Base-by-base conservation (phyloP, 495 filamentous ascomycete genomes). In the Astrocystis sublimbata region DNA sequence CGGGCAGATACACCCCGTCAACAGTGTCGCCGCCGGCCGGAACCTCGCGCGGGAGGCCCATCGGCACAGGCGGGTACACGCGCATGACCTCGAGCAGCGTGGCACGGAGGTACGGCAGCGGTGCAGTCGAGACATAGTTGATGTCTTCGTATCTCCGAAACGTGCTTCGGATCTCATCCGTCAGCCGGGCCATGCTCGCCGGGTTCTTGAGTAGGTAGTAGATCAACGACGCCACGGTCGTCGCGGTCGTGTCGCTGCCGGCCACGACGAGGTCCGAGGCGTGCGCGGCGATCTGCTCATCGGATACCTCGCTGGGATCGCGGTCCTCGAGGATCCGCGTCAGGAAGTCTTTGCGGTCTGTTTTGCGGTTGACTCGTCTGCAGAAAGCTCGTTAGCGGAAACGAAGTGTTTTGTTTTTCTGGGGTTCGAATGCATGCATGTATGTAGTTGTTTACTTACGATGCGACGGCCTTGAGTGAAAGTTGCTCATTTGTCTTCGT, bases 21-120 rank as follows among this genome's bases (percentile, higher is more conserved):
- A n/a, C n/a, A n/a, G n/a, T n/a, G n/a, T n/a, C n/a, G n/a, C n/a
- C n/a, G n/a, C n/a, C n/a, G n/a, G n/a, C n/a, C n/a, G n/a, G n/a
- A n/a, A n/a, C n/a, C n/a, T n/a, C n/a, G n/a, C n/a, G n/a, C n/a
- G n/a, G n/a, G n/a, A n/a, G n/a, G n/a, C n/a, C n/a, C n/a, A n/a
- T n/a, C n/a, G n/a, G n/a, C n/a, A n/a, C n/a, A 23, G 65, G 71
- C 0, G 73, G 62, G 24, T 66, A 71, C 15, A 33, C 19, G 10
- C 28, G 24, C 28, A 50, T 30, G 10, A 15, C 23, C 15, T 50
- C 47, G 5, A 31, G 13, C 6, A 50, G 24, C 15, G 15, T 2
- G 2, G 12, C 28, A 17, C 28, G 24, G 23, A 50, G 47, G 28
- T 50, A 50, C 15, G 30, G 12, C 9, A 33, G 15, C 2, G 24